These are phyloP conservation scores for Skeletonema costatum DNA, from an alignment of 108 stramenopile genomes.

Conservation along the genomic window DNA sequence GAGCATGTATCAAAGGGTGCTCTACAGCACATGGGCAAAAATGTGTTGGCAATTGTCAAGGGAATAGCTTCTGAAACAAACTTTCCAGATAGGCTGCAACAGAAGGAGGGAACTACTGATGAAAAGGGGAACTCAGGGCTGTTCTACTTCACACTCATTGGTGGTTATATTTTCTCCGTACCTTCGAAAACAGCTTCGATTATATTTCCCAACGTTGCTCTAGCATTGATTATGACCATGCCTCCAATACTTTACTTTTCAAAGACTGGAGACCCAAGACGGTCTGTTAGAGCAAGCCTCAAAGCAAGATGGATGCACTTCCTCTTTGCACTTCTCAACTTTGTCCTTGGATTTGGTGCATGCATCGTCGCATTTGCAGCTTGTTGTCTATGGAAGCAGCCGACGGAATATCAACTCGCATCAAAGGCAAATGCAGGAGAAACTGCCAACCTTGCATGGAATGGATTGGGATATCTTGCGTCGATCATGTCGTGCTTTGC, in stretches of 20 bases:
- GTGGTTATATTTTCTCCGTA: background rate
- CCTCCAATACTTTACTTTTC: background rate
- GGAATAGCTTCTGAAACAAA: background rate
- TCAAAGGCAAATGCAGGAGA: background rate
- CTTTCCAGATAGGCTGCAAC: background rate
- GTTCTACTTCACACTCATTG: background rate
- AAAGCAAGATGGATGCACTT: background rate
- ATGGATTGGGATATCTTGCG: background rate
- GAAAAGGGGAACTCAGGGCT: background rate
- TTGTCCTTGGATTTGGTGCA: background rate
- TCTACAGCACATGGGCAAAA: background rate
- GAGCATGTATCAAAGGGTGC: background rate
- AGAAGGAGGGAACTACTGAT: background rate
- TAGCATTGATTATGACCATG: background rate
- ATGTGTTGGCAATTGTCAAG: background rate
- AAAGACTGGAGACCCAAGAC: background rate
- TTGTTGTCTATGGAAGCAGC: background rate
- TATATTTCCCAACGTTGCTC: background rate
- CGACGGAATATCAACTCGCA: background rate
- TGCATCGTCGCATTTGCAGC: background rate
- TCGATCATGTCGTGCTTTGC: background rate
- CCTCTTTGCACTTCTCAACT: background rate
- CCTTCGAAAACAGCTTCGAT: background rate
- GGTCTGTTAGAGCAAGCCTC: background rate
- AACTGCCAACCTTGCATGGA: background rate